These are phyloP conservation scores for Plasmodium reichenowi DNA, from an alignment of 169 alveolate genomes.

Conservation along the genomic window DNA sequence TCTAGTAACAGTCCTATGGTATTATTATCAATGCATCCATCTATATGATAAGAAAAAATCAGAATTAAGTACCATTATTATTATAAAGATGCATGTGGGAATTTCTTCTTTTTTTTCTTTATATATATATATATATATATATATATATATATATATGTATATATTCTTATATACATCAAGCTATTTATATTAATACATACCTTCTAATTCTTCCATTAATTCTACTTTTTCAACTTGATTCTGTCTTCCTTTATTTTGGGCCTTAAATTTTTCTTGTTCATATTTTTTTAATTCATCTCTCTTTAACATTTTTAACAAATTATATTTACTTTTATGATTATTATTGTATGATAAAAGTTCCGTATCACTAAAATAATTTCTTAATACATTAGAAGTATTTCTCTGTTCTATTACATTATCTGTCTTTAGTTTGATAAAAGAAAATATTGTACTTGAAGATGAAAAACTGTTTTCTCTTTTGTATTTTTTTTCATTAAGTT, in stretches of 20 bases:
- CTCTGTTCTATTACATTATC: conserved; percentile 29
- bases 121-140: conserved; percentile 1
- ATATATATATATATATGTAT: background rate
- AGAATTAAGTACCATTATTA: background rate
- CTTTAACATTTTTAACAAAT: conserved; percentile 24
- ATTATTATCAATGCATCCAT: conserved; percentile 21
- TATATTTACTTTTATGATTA: conserved; percentile 25
- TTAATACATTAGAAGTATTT: conserved; percentile 3
- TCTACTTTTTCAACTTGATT: too few relatives aligned
- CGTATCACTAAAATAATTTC: conserved; percentile 50
- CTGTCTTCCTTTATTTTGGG: too few relatives aligned
- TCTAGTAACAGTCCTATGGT: conserved; percentile 31
- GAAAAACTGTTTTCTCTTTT: conserved; percentile 12
- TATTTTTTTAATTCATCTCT: background rate
- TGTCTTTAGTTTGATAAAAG: conserved; percentile 25
- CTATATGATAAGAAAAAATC: background rate
- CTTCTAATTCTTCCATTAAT: conserved; percentile 1
- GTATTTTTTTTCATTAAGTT: background rate
- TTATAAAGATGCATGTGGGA: background rate
- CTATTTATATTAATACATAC: conserved; percentile 1
- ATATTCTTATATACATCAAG: background rate
- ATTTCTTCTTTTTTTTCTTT: background rate
- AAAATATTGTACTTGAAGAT: conserved; percentile 3
- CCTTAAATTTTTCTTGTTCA: background rate
- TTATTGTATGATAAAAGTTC: conserved; percentile 36